Base-by-base conservation (phyloP, 345 rosid species). In the Acer saccharum region DNA sequence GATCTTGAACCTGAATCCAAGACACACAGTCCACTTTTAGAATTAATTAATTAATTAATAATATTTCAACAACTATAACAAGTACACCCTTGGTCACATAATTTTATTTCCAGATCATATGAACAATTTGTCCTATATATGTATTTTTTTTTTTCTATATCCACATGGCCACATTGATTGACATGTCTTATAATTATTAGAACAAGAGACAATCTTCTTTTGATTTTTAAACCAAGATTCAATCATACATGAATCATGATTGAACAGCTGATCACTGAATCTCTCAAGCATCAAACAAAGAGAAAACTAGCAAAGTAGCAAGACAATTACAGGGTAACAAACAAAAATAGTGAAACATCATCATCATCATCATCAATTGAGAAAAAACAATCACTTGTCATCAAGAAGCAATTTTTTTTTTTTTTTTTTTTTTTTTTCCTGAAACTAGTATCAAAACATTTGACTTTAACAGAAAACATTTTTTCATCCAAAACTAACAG, bases 1-100 rank as follows among this genome's bases (percentile, higher is more conserved):
- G 86, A 83, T 76, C 87, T 83, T 69, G 86, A 65, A 39, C 90
- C 91, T 87, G 64, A 35, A 71, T 21, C 41, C 69, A 60, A 55
- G 29, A n/a, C 17, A 39, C 35, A 16, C 6, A 32, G 4, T 35
- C 39, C 46, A 43, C 46, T 43, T 8, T 43, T 43, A 43, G 11
- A 43, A 43, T 4, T 35, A 35, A 35, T 35, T 35, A 43, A 9
- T 4, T 35, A 4, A 35, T 35, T 35, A 4, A 35, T 35, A 35
- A 35, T 35, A 35, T 35, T 35, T 35, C 39, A 35, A 35, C 39
- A 35, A 35, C 39, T 35, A 35, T 35, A 35, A 35, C 39, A 35
- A 35, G 0, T 35, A 32, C 35, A 35, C 39, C 39, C 39, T 35
- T 35, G 7, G 12, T 25, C 1, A 14, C n/a, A 50, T 17, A 70